These are phyloP conservation scores for Retiboletus flavoniger DNA, from an alignment of 1,284 basidiomycete genomes.

Conservation along the genomic window DNA sequence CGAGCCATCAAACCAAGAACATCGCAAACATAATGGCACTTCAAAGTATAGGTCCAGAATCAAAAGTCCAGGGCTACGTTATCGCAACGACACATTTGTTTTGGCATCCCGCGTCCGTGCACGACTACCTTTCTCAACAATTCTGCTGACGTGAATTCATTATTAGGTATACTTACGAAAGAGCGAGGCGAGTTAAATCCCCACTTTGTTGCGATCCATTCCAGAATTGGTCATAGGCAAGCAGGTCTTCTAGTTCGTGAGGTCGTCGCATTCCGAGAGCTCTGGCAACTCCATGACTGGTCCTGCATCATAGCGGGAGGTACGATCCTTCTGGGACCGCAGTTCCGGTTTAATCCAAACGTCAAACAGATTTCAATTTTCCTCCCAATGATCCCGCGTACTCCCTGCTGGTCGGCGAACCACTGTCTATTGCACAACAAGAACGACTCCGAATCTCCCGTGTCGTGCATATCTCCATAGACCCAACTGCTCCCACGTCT, in stretches of 20 bases:
- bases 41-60: constrained; percentile 36
- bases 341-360: constrained; percentile 4
- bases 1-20: constrained; percentile 78
- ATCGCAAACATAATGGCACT: constrained; percentile 77
- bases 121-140: constrained; percentile 1
- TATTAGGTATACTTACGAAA: constrained; percentile 81
- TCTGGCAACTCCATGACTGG: constrained; percentile 54
- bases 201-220: background rate
- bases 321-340: constrained; percentile 32
- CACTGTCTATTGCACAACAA: constrained; percentile 54
- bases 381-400: constrained; percentile 85
- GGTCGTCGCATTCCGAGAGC: constrained; percentile 56
- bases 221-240: constrained; percentile 48
- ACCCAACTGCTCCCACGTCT: constrained; percentile 48
- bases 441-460: constrained; percentile 61
- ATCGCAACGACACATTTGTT: constrained; percentile 87
- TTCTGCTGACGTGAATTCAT: constrained; percentile 2
- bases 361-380: constrained; percentile 85
- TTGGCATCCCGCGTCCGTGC: constrained; percentile 84
- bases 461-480: constrained; percentile 82
- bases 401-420: constrained; percentile 68
- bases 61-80: constrained; percentile 53
- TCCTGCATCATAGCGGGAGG: constrained; percentile 84
- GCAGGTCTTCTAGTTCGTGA: constrained; percentile 69
- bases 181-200: constrained; percentile 55